A percentile compares a stretch with the other conserved stretches of the same genome.
Conservation (phyloP, 345 rosid genomes). For the Gossypium rotundifolium region DNA sequence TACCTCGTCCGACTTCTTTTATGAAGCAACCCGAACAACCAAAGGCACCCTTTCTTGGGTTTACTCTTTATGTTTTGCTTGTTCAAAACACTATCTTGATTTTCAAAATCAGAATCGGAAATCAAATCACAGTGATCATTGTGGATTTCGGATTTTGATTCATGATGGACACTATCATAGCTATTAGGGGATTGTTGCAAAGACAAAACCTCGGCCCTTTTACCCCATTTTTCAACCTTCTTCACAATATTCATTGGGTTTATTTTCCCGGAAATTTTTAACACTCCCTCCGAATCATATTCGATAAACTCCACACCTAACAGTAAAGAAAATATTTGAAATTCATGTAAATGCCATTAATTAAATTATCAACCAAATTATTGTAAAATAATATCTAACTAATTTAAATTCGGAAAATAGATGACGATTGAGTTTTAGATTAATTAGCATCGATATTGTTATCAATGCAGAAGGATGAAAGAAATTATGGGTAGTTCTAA, state of each 20-base stretch:
- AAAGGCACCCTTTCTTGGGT: not conserved
- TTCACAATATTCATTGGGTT: not conserved
- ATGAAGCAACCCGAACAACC: too few species aligned
- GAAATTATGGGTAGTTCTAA: fast-evolving
- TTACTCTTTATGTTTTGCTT: not conserved
- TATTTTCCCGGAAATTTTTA: not conserved
- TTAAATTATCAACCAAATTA: not conserved
- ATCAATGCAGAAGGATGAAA: fast-evolving
- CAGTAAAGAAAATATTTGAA: not conserved
- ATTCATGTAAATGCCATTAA: not conserved
- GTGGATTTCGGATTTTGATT: not conserved
- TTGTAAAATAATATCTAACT: too few species aligned
- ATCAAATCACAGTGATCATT: not conserved
- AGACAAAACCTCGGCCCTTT: not conserved
- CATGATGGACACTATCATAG: not conserved
- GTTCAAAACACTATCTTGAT: too few species aligned
- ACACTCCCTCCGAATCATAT: not conserved
- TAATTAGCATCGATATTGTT: not conserved
- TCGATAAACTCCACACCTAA: not conserved
- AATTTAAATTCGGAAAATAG: too few species aligned
- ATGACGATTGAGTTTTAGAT: not conserved
- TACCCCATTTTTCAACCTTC: not conserved
- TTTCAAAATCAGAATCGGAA: not conserved
- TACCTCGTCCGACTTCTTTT: not conserved
- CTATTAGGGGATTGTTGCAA: not conserved